Percentiles rank a stretch among this genome's conserved stretches.
Evolutionary conservation across 1,284 basidiomycete species (phyloP).

Genomic region (Puccinia sorghi): DNA sequence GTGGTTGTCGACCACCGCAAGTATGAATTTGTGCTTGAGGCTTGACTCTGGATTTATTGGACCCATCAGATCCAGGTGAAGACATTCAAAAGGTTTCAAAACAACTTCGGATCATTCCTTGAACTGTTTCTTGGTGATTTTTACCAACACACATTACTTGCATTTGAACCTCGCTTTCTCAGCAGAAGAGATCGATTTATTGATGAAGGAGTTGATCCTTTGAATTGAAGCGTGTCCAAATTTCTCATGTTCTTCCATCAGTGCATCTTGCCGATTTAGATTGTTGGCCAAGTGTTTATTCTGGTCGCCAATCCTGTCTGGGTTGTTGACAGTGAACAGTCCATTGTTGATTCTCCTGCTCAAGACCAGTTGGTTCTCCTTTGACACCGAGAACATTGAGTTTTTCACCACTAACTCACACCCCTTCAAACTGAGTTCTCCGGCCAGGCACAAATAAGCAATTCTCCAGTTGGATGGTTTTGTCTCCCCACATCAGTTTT

Average conservation of each 20-base stretch:
- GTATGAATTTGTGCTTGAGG: not conserved
- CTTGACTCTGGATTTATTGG: not conserved
- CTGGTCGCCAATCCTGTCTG: no score
- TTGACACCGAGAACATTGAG: no score
- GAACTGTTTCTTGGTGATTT: not conserved
- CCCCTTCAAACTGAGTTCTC: no score
- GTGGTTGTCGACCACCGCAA: not conserved
- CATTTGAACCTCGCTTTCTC: not conserved
- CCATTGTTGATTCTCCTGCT: no score
- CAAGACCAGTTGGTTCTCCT: no score
- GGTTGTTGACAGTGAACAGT: no score
- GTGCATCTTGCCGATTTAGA: no score
- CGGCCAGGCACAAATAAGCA: no score
- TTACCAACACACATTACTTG: no score
- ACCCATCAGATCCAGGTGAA: not conserved
- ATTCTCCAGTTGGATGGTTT: not conserved
- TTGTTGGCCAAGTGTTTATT: no score
- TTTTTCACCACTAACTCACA: no score
- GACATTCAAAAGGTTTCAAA: not conserved
- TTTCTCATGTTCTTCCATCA: not conserved
- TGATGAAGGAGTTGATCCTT: not conserved
- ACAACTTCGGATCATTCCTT: not conserved
- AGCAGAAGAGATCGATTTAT: not conserved
- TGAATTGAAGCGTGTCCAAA: not conserved
- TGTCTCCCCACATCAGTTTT: not conserved